Conservation (phyloP, 257 asterid genomes). For the Perilla frutescens region DNA sequence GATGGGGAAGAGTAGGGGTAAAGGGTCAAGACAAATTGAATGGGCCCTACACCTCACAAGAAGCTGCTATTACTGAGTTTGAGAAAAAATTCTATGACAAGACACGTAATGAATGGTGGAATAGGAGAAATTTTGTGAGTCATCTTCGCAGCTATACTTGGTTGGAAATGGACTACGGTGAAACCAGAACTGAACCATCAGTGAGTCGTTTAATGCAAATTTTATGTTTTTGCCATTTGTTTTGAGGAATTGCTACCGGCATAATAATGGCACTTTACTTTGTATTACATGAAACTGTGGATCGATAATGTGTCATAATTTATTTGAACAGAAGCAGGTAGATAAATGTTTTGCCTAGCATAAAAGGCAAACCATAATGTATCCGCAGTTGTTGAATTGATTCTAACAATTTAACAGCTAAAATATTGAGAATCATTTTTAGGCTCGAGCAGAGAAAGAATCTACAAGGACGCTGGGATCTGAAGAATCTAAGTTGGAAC, state of each 20-base stretch:
- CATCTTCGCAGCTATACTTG: conserved; percentile 68
- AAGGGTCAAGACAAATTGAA: conserved; percentile 76
- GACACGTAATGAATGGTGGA: conserved; percentile 69
- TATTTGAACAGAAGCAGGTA: not conserved
- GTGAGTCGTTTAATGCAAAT: conserved; percentile 58
- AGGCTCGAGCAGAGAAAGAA: conserved; percentile 52
- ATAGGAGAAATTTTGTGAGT: conserved; percentile 65
- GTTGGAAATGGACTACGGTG: conserved; percentile 95
- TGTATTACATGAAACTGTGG: conserved; percentile 18
- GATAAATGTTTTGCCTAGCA: conserved; percentile 2
- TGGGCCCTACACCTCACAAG: conserved; percentile 63
- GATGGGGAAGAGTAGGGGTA: conserved; percentile 99
- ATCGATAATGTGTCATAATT: conserved; percentile 5
- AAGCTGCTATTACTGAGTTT: conserved; percentile 64
- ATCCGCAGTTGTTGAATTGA: conserved; percentile 12
- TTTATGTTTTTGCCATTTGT: conserved; percentile 21
- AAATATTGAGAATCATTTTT: conserved; percentile 30
- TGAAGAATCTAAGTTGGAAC: conserved; percentile 76
- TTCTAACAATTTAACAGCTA: conserved; percentile 17
- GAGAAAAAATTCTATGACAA: conserved; percentile 74
- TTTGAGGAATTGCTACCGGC: conserved; percentile 11
- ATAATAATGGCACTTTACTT: conserved; percentile 20
- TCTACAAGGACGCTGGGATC: conserved; percentile 47
- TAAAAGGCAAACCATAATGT: conserved; percentile 4
- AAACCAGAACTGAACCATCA: conserved; percentile 52